Evolutionary conservation across 805 yeast genomes (phyloP), one percentile per base, ranked within the genome.

Genomic region (Candida orba): DNA sequence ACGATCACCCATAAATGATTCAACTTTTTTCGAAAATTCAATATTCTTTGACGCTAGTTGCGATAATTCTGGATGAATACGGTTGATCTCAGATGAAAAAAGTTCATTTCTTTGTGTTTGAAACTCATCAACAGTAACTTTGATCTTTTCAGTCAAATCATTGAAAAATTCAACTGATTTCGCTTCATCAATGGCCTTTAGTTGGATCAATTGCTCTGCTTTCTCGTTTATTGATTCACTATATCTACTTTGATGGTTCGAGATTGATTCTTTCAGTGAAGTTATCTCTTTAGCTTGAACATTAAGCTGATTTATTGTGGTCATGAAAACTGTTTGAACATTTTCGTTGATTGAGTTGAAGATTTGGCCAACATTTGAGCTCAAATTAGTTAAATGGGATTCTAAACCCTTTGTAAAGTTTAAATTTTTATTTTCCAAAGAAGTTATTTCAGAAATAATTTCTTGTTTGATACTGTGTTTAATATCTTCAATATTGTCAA

Each of bases 401-500:
- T 45, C 36, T 2, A 52, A 44, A 1, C 40, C 44, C 2, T 38
- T 17, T 6, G 48, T 37, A 23, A 49, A 48, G 6, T 45, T 37
- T 1, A 18, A 14, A 17, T 35, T 49, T 22, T 46, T 45, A 7
- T 36, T 2, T 15, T 46, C 41, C 30, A 61, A 39, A 3, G 37
- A 39, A 6, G 42, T 42, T 8, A 59, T 42, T 20, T 52, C 56
- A 12, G 39, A 33, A 2, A 46, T 17, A 5, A 63, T 50, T 8
- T 47, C 50, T 1, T 52, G 41, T 3, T 43, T 40, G 3, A 60
- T 41, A 8, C 49, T 38, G 8, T 34, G 12, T 36, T 55, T 51
- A 3, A 52, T 31, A 1, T 39, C 23, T 6, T 52, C 52, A 27
- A 55, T 46, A 6, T 43, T 40, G 9, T 46, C 53, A 8, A 60